Conservation (phyloP, 2,329 filamentous ascomycete genomes). For the Penicillium sp. region DNA sequence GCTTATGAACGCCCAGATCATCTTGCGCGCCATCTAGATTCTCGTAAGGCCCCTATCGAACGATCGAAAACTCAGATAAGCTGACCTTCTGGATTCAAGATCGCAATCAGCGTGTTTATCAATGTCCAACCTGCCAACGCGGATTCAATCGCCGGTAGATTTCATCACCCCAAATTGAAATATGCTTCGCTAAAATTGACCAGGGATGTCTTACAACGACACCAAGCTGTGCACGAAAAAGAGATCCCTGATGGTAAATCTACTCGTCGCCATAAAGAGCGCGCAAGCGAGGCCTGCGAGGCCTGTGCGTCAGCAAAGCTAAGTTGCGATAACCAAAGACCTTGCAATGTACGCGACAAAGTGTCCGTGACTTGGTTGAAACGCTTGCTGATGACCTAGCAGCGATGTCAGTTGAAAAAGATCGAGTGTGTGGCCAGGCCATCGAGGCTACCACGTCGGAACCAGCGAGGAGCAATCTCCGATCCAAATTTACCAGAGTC, state of each 20-base stretch:
- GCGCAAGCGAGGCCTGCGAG: constrained; percentile 14
- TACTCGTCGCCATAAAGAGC: constrained; percentile 2
- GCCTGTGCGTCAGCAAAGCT: constrained; percentile 13
- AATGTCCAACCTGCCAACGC: constrained; percentile 15
- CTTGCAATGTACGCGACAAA: constrained; percentile 9
- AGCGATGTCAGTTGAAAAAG: constrained; percentile 13
- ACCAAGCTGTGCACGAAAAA: constrained; percentile 17
- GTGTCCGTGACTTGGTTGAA: too few species aligned
- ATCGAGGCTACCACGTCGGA: background rate
- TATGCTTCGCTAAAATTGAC: too few species aligned
- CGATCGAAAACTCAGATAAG: background rate
- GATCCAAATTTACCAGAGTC: background rate
- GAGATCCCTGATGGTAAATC: constrained; percentile 2
- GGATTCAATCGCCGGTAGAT: constrained; percentile 16
- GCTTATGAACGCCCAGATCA: constrained; percentile 18
- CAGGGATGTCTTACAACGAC: constrained; percentile 18
- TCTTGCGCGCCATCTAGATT: constrained; percentile 16
- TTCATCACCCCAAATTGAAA: background rate
- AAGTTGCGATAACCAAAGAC: constrained; percentile 17
- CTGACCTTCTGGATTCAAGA: constrained; percentile 3
- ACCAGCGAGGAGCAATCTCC: background rate
- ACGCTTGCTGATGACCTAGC: background rate
- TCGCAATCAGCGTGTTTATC: constrained; percentile 16
- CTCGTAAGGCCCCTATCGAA: constrained; percentile 3
- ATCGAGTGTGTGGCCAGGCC: constrained; percentile 7